Base-by-base conservation (phyloP, 164 flowering plant species). In the Dillenia turbinata region DNA sequence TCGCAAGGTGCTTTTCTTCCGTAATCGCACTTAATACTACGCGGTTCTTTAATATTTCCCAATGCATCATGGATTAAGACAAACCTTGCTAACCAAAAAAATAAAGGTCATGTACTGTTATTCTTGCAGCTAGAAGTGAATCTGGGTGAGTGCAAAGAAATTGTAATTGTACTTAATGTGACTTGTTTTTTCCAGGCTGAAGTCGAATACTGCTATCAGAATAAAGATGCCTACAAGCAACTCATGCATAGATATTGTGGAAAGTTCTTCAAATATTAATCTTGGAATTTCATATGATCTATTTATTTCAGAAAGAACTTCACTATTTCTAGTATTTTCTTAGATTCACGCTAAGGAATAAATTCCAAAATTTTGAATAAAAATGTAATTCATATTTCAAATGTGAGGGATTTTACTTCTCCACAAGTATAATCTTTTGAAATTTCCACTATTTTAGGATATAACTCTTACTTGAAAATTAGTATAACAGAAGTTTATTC, bases 171-270 rank as follows among this genome's bases (percentile, higher is more conserved):
- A 9, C 62, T 40, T 14, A 48, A 33, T 44, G 13, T 63, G 24
- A 60, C 48, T 8, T 40, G 12, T 51, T 9, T 68, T 19, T 78
- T 81, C 71, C 93, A 91, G 99, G 90, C 95, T 12, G 99, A 94
- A 76, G 71, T 89, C 15, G 78, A 81, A 17, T 76, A 77, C 65
- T 91, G 88, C 62, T 71, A 86, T 2, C 63, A 83, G 68, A 76
- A 89, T 49, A 72, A 70, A 71, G 89, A 89, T 47, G 95, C 92
- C 33, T 83, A 73, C 78, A 91, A 84, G 84, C 79, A 83, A 65
- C 93, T 94, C 26, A 91, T 94, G 61, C 79, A 88, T 74, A 75
- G 66, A 1, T 91, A 89, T 49, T 94, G 67, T 73, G 60, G 46
- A 45, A 40, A 22, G 40, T 5, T 33, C 40, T 26, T 5, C 5